Evolutionary conservation across 1,139 yeast genomes (phyloP), one percentile per base, ranked within the genome.

Genomic region (Suhomyces maxii): DNA sequence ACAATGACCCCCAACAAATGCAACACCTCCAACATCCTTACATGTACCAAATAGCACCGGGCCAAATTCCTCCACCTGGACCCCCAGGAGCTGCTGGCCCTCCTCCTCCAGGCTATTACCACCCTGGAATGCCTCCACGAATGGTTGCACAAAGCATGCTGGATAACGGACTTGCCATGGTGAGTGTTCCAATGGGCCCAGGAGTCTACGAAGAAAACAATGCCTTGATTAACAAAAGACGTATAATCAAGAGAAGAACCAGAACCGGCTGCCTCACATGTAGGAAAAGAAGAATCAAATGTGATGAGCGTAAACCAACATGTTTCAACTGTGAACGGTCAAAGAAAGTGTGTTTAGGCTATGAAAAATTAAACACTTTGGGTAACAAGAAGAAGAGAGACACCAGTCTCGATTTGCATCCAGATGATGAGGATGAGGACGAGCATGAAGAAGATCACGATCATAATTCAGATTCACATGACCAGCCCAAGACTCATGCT

Each of bases 251-350:
- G 51, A 54, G 66, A 23, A 52, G 67, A 13, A 63, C 67, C n/a
- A 48, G 66, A 6, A 63, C 66, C 2, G 67, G 67, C 5, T 63
- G 66, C 42, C 53, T 63, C 46, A 63, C 67, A n/a, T 63, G 67
- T 45, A 64, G 67, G 42, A 61, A 63, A 53, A 52, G 67, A 18
- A 54, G 67, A 25, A 63, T 63, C 50, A 63, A 63, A 52, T 63
- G 67, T 41, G 67, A 63, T 49, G 67, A 63, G 48, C 67, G 84
- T 42, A 86, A 83, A 55, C 93, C 93, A 1, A 75, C 77, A 43
- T 87, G 95, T 60, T 74, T 71, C 57, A 86, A 87, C 62, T 87
- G 95, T 62, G 86, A 82, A 57, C 77, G 87, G 52, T 77, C 85
- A 39, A 82, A 82, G 53, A 82, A 87, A 53, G 77, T 79, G 11